Evolutionary conservation across 1,284 basidiomycete genomes (phyloP).

Genomic region (Leucoagaricus sp.): DNA sequence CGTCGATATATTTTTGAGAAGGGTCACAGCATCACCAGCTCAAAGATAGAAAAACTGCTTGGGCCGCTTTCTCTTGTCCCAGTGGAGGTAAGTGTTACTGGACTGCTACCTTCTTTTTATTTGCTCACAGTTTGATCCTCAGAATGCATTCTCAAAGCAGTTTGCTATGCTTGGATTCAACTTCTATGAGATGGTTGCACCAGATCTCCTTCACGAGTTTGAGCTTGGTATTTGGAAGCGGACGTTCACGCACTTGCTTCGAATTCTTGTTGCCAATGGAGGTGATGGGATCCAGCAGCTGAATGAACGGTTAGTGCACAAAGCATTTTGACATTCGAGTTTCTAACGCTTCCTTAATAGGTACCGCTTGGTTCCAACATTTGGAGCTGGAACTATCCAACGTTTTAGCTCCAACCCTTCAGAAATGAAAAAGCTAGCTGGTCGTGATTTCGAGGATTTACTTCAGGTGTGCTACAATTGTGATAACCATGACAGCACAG

Average conservation of each 20-base stretch:
- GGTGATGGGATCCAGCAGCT: too few species aligned
- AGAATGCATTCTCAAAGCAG: background rate
- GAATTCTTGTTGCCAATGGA: too few species aligned
- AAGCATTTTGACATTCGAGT: too few species aligned
- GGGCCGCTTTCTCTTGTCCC: background rate
- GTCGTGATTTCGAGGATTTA: conserved; percentile 35
- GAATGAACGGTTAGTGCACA: too few species aligned
- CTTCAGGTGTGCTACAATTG: conserved; percentile 27
- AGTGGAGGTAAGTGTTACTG: background rate
- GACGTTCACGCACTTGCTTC: background rate
- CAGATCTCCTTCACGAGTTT: conserved; percentile 1
- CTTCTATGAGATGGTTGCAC: background rate
- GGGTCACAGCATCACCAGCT: too few species aligned
- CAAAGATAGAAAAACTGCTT: background rate
- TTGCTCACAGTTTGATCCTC: background rate
- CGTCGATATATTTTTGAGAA: too few species aligned
- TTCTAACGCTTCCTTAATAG: conserved; percentile 17
- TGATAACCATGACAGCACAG: too few species aligned
- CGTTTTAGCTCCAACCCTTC: conserved; percentile 31
- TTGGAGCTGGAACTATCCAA: conserved; percentile 32
- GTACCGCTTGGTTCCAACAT: conserved; percentile 29
- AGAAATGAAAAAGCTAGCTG: conserved; percentile 34
- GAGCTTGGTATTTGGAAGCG: background rate
- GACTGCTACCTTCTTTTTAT: background rate
- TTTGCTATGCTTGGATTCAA: background rate